phyloP scores from a whole-genome alignment of 179 eudicot genomes.

The Spergularia azorica region DNA sequence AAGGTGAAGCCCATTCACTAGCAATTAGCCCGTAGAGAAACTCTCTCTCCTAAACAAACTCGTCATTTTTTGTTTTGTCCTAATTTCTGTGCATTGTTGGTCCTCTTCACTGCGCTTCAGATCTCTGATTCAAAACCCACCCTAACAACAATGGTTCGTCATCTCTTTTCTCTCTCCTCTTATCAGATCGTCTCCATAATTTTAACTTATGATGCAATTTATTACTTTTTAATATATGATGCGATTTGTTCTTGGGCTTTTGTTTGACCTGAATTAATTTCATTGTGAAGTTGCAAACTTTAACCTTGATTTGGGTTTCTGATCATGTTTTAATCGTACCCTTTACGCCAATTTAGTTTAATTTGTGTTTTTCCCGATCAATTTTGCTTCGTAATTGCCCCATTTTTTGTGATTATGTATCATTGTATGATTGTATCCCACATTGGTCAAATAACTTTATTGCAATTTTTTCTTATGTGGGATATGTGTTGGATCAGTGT shows the following conservation, averaged over 20 bases:
- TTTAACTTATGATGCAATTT: background rate
- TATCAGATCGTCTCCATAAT: constrained; percentile 7
- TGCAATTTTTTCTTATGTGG: background rate
- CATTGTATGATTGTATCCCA: too few relatives aligned
- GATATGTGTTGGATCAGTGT: background rate
- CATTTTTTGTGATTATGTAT: too few relatives aligned
- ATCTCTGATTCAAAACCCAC: constrained; percentile 20
- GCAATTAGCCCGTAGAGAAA: background rate
- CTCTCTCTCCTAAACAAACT: background rate
- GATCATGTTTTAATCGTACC: background rate
- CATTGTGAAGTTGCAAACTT: background rate
- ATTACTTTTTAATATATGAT: background rate
- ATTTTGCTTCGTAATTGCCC: background rate
- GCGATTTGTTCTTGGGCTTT: background rate
- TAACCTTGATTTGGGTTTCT: constrained; percentile 1
- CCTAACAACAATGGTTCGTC: background rate
- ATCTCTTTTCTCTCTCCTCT: background rate
- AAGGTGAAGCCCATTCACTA: too few relatives aligned
- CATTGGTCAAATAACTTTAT: background rate
- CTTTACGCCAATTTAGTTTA: background rate
- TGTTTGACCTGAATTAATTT: constrained; percentile 2
- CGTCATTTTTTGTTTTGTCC: too few relatives aligned
- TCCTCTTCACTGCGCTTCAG: constrained; percentile 8
- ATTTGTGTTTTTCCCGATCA: background rate
- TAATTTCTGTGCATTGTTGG: background rate